A percentile compares a stretch with the other conserved stretches of the same genome.
phyloP scores from a whole-genome alignment of 768 basidiomycete genomes.

The Imleria badia region DNA sequence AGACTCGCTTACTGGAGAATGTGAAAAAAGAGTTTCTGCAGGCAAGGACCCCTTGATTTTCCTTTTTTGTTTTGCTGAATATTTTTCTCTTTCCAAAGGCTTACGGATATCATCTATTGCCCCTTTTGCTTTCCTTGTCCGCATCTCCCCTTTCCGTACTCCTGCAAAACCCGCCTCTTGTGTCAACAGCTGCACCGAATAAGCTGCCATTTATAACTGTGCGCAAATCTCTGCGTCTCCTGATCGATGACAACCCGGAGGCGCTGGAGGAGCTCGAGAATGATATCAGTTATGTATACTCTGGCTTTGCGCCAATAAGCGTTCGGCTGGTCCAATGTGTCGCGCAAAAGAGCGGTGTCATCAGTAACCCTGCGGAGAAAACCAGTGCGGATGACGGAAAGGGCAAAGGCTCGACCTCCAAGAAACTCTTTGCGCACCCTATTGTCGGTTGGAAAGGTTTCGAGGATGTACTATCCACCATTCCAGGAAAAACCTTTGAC shows the following conservation, averaged over 20 bases:
- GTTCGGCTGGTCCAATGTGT: slow-evolving; percentile 90
- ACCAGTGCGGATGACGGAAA: slow-evolving; percentile 40
- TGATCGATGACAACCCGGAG: slow-evolving; percentile 85
- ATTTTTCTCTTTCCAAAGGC: slow-evolving; percentile 39
- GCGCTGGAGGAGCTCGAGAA: slow-evolving; percentile 81
- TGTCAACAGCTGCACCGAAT: slow-evolving; percentile 42
- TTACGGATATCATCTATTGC: slow-evolving; percentile 75
- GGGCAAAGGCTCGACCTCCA: slow-evolving; percentile 37
- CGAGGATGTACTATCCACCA: slow-evolving; percentile 79
- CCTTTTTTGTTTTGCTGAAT: not conserved
- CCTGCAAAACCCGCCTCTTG: slow-evolving; percentile 65
- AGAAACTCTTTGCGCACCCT: slow-evolving; percentile 80
- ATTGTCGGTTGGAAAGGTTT: slow-evolving; percentile 98
- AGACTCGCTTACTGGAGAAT: slow-evolving; percentile 79
- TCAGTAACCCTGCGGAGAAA: slow-evolving; percentile 73
- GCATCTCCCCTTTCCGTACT: slow-evolving; percentile 67
- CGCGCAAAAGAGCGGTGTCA: slow-evolving; percentile 86
- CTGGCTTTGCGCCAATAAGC: slow-evolving; percentile 94
- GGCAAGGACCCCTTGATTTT: slow-evolving; percentile 32
- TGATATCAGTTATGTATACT: slow-evolving; percentile 95
- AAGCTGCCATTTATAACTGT: slow-evolving; percentile 74
- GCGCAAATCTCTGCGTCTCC: slow-evolving; percentile 84
- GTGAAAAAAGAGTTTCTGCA: slow-evolving; percentile 92
- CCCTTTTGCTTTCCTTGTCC: slow-evolving; percentile 63
- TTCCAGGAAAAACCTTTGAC: slow-evolving; percentile 89